Percentiles rank a stretch among this genome's conserved stretches.
Conservation (phyloP, 768 basidiomycete species). For the Hypsizygus marmoreus region DNA sequence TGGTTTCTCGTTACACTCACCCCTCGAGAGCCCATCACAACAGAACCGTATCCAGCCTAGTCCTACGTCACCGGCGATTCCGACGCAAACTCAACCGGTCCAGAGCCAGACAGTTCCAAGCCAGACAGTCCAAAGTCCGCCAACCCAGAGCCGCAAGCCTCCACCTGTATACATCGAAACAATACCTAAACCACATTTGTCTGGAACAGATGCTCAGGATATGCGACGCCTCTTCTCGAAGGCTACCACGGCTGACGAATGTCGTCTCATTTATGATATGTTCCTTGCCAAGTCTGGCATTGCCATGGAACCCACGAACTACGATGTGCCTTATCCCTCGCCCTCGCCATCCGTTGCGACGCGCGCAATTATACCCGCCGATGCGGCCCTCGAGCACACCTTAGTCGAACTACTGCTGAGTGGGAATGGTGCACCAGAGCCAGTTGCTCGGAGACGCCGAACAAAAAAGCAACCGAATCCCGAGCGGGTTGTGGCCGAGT, state of each 20-base stretch:
- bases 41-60: background rate
- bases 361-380: constrained; percentile 17
- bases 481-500: background rate
- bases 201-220: constrained; percentile 55
- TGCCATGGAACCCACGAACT: constrained; percentile 29
- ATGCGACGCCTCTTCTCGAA: constrained; percentile 66
- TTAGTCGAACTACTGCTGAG: constrained; percentile 52
- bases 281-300: constrained; percentile 68
- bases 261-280: constrained; percentile 82
- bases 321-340: constrained; percentile 33
- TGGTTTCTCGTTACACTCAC: background rate
- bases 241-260: constrained; percentile 80
- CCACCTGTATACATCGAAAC: constrained; percentile 15
- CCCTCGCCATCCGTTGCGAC: constrained; percentile 35
- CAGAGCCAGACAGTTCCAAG: background rate
- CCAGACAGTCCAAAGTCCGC: constrained; percentile 7
- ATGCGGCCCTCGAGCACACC: constrained; percentile 44
- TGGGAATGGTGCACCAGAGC: constrained; percentile 16
- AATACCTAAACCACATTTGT: constrained; percentile 24
- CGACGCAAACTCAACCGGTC: no score
- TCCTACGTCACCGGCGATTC: no score
- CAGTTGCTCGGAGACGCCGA: constrained; percentile 9
- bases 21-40: background rate
- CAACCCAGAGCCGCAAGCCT: constrained; percentile 19
- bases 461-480: constrained; percentile 9